Evolutionary conservation across 2,329 filamentous ascomycete species (phyloP).

Genomic region (Diaporthe velutina): DNA sequence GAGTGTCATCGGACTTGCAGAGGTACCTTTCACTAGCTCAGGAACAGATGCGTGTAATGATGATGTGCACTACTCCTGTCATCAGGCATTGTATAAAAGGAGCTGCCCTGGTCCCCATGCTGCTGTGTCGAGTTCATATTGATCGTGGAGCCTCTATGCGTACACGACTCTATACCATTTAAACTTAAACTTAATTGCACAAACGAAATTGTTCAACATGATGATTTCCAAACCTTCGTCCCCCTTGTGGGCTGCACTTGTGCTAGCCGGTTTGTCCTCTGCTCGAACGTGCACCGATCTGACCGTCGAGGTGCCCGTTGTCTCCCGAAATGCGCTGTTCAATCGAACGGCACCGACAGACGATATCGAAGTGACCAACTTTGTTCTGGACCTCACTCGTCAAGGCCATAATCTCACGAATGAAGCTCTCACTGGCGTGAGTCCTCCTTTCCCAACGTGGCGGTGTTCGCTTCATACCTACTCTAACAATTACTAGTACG

Average conservation of each 20-base stretch:
- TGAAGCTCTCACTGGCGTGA: conserved; percentile 58
- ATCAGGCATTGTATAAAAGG: background rate
- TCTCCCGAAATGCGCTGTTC: conserved; percentile 67
- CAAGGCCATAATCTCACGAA: conserved; percentile 64
- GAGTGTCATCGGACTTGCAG: background rate
- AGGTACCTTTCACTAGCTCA: background rate
- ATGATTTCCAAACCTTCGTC: background rate
- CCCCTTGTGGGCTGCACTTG: conserved; percentile 29
- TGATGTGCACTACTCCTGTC: conserved; percentile 5
- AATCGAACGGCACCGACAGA: conserved; percentile 58
- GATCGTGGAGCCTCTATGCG: background rate
- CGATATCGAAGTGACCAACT: conserved; percentile 70
- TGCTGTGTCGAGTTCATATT: background rate
- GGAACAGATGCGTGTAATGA: background rate
- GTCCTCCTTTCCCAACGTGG: conserved; percentile 34
- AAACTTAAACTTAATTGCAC: background rate
- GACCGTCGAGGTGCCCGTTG: conserved; percentile 67
- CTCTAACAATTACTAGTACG: conserved; percentile 51
- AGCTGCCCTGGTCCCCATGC: background rate
- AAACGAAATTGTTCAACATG: background rate
- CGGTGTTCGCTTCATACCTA: background rate
- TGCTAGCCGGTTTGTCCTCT: conserved; percentile 45
- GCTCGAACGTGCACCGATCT: conserved; percentile 61
- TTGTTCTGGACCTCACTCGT: conserved; percentile 63
- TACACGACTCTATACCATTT: background rate